These are phyloP conservation scores for Penicillium sp. DNA, from an alignment of 2,329 filamentous ascomycete species.

Conservation along the genomic window DNA sequence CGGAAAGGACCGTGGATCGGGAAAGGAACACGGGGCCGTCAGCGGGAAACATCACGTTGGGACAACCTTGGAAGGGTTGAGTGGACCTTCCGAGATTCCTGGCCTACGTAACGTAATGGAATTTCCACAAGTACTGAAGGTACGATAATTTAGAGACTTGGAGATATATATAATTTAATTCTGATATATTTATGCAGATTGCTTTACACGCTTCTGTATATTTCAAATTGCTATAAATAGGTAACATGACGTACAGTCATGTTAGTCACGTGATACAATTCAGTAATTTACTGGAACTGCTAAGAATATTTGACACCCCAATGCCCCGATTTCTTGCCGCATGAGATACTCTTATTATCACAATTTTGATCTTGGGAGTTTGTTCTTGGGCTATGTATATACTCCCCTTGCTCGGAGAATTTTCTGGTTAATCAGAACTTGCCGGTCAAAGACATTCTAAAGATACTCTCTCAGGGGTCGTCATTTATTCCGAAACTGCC, in stretches of 20 bases:
- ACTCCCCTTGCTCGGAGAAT: too few relatives aligned
- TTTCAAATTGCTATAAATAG: neutral
- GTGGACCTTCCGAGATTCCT: neutral
- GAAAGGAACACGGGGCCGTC: neutral
- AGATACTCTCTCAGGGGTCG: too few relatives aligned
- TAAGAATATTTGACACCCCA: too few relatives aligned
- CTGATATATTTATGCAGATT: neutral
- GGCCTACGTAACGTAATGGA: neutral
- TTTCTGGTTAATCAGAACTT: too few relatives aligned
- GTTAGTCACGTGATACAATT: neutral
- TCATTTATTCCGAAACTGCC: too few relatives aligned
- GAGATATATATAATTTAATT: neutral
- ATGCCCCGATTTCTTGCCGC: neutral
- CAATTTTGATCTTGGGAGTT: neutral
- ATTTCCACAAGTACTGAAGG: neutral
- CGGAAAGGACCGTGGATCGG: neutral
- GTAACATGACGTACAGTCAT: neutral
- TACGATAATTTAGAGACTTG: neutral
- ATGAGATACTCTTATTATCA: neutral
- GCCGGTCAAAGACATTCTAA: too few relatives aligned
- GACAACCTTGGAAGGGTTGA: neutral
- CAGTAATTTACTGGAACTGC: neutral
- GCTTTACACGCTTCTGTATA: neutral
- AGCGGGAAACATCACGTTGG: neutral
- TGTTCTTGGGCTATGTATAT: too few relatives aligned